A percentile compares a stretch with the other conserved stretches of the same genome.
phyloP scores from a whole-genome alignment of 116 monocot species.

The Iris pallida region DNA sequence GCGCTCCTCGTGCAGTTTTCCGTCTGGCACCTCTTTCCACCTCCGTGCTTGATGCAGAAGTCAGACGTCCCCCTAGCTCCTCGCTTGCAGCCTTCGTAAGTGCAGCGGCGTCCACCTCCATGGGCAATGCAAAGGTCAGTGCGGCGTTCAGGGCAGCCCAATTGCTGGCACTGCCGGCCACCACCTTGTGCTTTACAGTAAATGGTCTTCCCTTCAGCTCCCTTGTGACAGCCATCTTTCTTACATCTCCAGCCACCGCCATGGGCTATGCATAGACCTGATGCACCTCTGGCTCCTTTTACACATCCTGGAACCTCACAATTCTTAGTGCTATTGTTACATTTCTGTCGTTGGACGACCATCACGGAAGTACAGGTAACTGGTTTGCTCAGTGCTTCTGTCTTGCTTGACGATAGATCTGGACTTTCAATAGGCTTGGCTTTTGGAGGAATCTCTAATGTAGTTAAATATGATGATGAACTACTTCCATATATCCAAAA shows the following conservation, averaged over 20 bases:
- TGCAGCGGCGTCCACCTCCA: conserved; percentile 30
- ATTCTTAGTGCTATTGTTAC: conserved; percentile 20
- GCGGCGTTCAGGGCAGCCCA: conserved; percentile 33
- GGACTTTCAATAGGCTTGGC: conserved; percentile 12
- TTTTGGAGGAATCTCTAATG: neutral
- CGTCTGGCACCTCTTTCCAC: conserved; percentile 19
- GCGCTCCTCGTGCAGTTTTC: conserved; percentile 20
- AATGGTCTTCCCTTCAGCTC: conserved; percentile 26
- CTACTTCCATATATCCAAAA: neutral
- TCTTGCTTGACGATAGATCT: conserved; percentile 14
- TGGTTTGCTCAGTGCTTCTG: conserved; percentile 7
- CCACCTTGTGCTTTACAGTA: conserved; percentile 31
- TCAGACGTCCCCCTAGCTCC: conserved; percentile 31
- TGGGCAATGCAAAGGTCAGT: conserved; percentile 38
- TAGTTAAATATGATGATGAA: neutral
- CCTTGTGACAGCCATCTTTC: conserved; percentile 27
- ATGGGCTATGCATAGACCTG: too few species aligned
- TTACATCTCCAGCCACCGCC: conserved; percentile 28
- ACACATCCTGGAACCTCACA: conserved; percentile 26
- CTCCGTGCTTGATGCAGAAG: conserved; percentile 33
- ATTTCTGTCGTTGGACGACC: conserved; percentile 13
- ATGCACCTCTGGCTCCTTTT: conserved; percentile 34
- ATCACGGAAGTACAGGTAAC: conserved; percentile 37
- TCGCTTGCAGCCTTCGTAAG: conserved; percentile 13
- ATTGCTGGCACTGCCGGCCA: conserved; percentile 21